Evolutionary conservation across 768 basidiomycete species (phyloP), one percentile per base, ranked within the genome.

Genomic region (Macrolepiota dolichaula): DNA sequence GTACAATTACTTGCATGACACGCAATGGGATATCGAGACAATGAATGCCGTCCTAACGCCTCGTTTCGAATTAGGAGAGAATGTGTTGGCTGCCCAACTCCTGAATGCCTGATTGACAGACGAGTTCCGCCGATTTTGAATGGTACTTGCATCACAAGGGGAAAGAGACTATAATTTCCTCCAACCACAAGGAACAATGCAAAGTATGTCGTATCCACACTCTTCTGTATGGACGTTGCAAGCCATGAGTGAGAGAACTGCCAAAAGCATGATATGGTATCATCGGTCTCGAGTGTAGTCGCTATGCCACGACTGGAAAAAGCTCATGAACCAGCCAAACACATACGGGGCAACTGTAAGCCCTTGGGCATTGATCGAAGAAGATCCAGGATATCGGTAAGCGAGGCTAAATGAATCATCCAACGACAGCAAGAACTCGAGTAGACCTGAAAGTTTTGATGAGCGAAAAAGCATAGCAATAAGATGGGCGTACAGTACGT

Each of bases 11-110:
- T 59, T 55, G 83, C 82, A 84, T 84, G 82, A 85, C 12, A 85
- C 75, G 63, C 79, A 81, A 65, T 84, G 85, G 19, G 82, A 82
- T 49, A 85, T 79, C 1, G 83, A 84, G 24, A 85, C 82, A 47
- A 85, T 81, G 66, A 85, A 85, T 2, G 83, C 83, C 0, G 83
- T 84, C 3, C 84, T 83, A 54, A 83, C 84, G 42, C 84, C 84
- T 27, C 84, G 77, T 66, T 85, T 85, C 1, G 81, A 82, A 7
- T 83, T 85, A 11, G 84, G 84, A 5, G 84, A 81, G 67, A 85
- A 83, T 0, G 77, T 73, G 65, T 84, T 84, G 4, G 83, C 81
- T 15, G 83, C 83, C 84, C 84, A 85, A 66, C 81, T 82, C 82
- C 83, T 84, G 61, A 37, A 55, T 36, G 4, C 36, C 15, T n/a